These are phyloP conservation scores for Aspergillus steynii DNA, from an alignment of 495 filamentous ascomycete genomes.

Conservation along the genomic window DNA sequence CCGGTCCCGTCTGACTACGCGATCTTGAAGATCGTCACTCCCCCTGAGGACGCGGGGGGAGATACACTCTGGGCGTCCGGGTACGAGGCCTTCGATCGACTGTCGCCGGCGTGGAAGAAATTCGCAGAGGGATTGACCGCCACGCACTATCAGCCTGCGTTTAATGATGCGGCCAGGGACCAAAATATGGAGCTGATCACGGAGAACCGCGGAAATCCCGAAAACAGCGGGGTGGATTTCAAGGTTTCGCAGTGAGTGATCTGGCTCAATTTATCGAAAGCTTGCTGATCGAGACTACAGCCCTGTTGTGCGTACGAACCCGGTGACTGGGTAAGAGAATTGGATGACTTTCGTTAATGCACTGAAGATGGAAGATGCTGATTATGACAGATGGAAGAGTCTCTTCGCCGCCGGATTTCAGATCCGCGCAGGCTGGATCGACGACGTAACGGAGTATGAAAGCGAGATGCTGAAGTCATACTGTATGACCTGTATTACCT, in stretches of 20 bases:
- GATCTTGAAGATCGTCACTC: constrained; percentile 55
- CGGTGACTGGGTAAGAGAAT: constrained; percentile 59
- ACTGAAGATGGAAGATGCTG: too few relatives aligned
- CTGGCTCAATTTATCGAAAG: background rate
- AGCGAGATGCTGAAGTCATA: constrained; percentile 22
- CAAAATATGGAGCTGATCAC: constrained; percentile 51
- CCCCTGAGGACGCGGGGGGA: constrained; percentile 70
- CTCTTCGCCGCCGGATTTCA: constrained; percentile 55
- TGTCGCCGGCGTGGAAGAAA: constrained; percentile 57
- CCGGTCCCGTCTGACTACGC: constrained; percentile 68
- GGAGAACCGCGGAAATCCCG: constrained; percentile 57
- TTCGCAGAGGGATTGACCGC: constrained; percentile 66
- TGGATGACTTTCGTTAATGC: too few relatives aligned
- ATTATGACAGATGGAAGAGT: constrained; percentile 49
- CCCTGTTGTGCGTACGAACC: constrained; percentile 70
- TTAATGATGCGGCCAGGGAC: constrained; percentile 15
- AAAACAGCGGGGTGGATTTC: constrained; percentile 52
- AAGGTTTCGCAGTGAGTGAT: constrained; percentile 49
- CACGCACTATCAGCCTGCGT: constrained; percentile 42
- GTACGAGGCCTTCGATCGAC: constrained; percentile 72
- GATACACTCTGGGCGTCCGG: constrained; percentile 69
- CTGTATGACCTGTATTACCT: background rate
- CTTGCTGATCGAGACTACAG: background rate
- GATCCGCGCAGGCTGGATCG: constrained; percentile 13
- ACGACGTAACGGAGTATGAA: constrained; percentile 44